A percentile compares a stretch with the other conserved stretches of the same genome.
phyloP scores from a whole-genome alignment of 2,329 filamentous ascomycete genomes.

The Penicillium sclerotigenum region DNA sequence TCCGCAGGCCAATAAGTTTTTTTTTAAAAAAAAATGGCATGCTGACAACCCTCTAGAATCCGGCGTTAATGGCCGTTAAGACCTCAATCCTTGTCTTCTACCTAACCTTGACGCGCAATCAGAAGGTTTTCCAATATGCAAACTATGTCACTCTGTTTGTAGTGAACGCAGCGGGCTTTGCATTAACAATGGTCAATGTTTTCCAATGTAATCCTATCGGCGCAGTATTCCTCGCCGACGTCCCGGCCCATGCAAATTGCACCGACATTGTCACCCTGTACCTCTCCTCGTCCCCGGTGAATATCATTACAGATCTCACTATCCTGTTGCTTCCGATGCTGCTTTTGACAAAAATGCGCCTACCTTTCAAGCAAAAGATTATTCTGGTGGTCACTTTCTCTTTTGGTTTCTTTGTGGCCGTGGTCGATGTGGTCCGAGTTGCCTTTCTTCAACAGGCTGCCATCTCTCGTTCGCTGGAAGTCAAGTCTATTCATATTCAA shows the following conservation, averaged over 20 bases:
- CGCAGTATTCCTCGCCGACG: slow-evolving; percentile 62
- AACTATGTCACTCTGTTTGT: slow-evolving; percentile 75
- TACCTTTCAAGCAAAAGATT: slow-evolving; percentile 81
- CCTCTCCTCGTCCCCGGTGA: slow-evolving; percentile 76
- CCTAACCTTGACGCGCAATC: slow-evolving; percentile 73
- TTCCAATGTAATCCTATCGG: slow-evolving; percentile 76
- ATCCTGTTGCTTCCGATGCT: slow-evolving; percentile 86
- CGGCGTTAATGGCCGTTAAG: slow-evolving; percentile 85
- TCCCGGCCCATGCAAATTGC: slow-evolving; percentile 50
- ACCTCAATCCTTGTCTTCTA: slow-evolving; percentile 92
- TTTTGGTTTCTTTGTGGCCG: slow-evolving; percentile 79
- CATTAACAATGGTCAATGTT: slow-evolving; percentile 80
- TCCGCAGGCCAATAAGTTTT: background rate
- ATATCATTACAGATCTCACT: slow-evolving; percentile 85
- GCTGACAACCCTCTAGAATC: slow-evolving; percentile 58
- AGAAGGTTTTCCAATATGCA: slow-evolving; percentile 72
- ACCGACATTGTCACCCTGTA: slow-evolving; percentile 63
- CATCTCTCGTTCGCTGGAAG: slow-evolving; percentile 34
- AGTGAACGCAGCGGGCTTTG: slow-evolving; percentile 73
- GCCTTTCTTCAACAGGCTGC: slow-evolving; percentile 79
- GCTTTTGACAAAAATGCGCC: slow-evolving; percentile 77
- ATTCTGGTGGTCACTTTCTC: slow-evolving; percentile 84
- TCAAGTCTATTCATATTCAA: slow-evolving; percentile 31
- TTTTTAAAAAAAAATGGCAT: background rate
- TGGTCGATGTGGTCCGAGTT: slow-evolving; percentile 85